Evolutionary conservation across 352 stramenopile species (phyloP).

Genomic region (Phytopythium sindhum): DNA sequence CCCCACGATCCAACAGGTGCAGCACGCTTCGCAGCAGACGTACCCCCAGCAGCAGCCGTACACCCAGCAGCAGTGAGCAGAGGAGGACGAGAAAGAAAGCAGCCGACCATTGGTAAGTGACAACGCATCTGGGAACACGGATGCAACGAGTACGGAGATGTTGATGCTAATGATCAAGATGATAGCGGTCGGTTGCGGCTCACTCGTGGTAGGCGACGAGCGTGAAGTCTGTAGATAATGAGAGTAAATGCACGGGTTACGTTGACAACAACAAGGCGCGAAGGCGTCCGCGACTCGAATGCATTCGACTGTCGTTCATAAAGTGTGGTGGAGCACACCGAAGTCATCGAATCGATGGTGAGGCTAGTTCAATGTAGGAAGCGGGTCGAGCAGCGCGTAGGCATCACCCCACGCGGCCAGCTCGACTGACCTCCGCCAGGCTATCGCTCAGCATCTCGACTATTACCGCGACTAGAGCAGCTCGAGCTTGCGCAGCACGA

Average conservation of each 20-base stretch:
- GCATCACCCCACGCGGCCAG: too few relatives aligned
- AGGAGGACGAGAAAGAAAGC: too few relatives aligned
- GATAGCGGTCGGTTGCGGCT: neutral
- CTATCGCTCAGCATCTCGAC: neutral
- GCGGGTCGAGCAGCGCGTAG: neutral
- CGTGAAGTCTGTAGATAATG: conserved; percentile 4
- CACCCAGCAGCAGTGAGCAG: neutral
- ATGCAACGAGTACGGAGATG: too few relatives aligned
- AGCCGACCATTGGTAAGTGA: neutral
- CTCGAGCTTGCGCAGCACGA: conserved; percentile 56
- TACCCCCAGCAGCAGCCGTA: neutral
- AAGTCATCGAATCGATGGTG: neutral
- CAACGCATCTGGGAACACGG: neutral
- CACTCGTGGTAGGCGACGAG: neutral
- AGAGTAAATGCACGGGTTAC: conserved; percentile 1
- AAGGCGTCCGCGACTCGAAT: neutral
- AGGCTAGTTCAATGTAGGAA: neutral
- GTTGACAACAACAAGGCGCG: neutral
- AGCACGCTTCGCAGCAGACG: neutral
- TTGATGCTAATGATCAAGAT: too few relatives aligned
- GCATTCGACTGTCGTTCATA: neutral
- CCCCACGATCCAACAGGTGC: neutral
- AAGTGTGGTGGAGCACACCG: too few relatives aligned
- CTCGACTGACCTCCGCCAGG: neutral
- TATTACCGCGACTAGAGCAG: conserved; percentile 22